Conservation (phyloP, 2,329 filamentous ascomycete genomes). For the Periconia digitata region DNA sequence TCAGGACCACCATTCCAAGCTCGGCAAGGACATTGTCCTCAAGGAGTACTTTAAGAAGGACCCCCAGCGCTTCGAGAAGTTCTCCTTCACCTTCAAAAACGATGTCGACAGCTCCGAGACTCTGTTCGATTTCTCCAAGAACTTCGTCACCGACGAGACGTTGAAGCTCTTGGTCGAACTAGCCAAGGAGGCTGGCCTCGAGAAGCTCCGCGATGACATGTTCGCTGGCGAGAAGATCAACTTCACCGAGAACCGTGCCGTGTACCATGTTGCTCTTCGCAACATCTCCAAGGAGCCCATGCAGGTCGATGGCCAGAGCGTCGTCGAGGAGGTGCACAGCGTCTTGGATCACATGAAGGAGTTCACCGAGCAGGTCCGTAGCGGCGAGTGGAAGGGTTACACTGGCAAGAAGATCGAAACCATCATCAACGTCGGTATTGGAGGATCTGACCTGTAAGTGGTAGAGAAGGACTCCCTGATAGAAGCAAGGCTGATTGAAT, state of each 20-base stretch:
- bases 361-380: constrained; percentile 92
- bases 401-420: constrained; percentile 96
- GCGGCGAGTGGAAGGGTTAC: constrained; percentile 94
- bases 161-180: constrained; percentile 83
- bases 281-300: constrained; percentile 81
- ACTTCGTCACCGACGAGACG: constrained; percentile 94
- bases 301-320: constrained; percentile 87
- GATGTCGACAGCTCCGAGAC: constrained; percentile 78
- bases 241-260: constrained; percentile 95
- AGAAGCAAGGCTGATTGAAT: constrained; percentile 23
- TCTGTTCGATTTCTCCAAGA: constrained; percentile 99
- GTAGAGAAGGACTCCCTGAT: not conserved
- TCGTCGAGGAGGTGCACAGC: constrained; percentile 89
- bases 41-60: constrained; percentile 93
- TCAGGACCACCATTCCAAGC: constrained; percentile 82
- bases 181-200: constrained; percentile 85
- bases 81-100: constrained; percentile 82
- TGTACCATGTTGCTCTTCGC: constrained; percentile 92
- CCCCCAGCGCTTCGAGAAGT: constrained; percentile 84
- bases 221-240: constrained; percentile 98
- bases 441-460: constrained; percentile 95
- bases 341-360: constrained; percentile 98
- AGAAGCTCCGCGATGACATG: constrained; percentile 95
- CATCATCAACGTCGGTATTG: constrained; percentile 97
- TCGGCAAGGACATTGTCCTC: constrained; percentile 87